These are phyloP conservation scores for Daldinia sp. DNA, from an alignment of 2,329 filamentous ascomycete species.

Conservation along the genomic window DNA sequence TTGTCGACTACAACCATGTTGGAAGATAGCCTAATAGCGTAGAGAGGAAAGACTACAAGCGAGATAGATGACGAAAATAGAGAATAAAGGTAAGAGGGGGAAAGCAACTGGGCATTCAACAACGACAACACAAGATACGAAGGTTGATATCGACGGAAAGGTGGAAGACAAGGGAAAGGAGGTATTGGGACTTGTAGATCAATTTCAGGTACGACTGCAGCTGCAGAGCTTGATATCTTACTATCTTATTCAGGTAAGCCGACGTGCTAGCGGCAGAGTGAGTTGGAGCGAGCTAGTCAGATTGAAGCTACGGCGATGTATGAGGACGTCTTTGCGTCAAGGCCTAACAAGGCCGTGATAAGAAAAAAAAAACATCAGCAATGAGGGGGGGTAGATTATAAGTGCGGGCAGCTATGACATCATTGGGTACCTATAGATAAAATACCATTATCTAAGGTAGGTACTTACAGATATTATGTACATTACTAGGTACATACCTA, in stretches of 20 bases:
- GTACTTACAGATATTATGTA: not conserved
- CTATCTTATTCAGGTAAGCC: constrained; percentile 48
- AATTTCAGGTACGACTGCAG: constrained; percentile 44
- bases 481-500: not conserved
- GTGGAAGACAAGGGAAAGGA: constrained; percentile 17
- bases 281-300: constrained; percentile 30
- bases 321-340: constrained; percentile 26
- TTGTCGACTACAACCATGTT: constrained; percentile 91
- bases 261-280: constrained; percentile 20
- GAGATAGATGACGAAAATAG: constrained; percentile 7
- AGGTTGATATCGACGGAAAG: constrained; percentile 11
- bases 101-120: constrained; percentile 2
- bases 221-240: constrained; percentile 30
- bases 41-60: not conserved
- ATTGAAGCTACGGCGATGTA: constrained; percentile 30
- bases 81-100: not conserved
- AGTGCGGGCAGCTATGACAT: constrained; percentile 37
- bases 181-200: constrained; percentile 38
- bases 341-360: constrained; percentile 26
- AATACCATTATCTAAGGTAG: not conserved
- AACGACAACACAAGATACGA: constrained; percentile 4
- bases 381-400: constrained; percentile 31
- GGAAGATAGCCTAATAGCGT: constrained; percentile 22
- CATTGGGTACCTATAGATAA: constrained; percentile 18
- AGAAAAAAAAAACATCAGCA: constrained; percentile 8